Evolutionary conservation across 306 rosid genomes (phyloP), one percentile per base, ranked within the genome.

Genomic region (Cucumis hystrix): DNA sequence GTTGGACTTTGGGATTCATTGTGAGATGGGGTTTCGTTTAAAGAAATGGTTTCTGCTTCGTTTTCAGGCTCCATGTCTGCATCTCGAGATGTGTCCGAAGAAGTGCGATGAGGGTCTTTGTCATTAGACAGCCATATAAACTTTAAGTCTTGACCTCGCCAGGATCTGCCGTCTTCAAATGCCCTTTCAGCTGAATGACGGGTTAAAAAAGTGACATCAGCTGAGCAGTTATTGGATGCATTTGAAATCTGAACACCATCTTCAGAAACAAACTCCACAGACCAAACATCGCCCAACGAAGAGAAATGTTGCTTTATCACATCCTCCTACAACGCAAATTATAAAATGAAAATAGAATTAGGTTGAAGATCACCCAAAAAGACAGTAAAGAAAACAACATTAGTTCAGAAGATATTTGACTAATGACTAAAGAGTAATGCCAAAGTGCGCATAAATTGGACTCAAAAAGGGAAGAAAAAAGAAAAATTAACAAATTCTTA

Each of bases 261-360:
- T 63, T 84, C 87, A 61, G 75, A 73, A 65, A 81, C 86, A 83
- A 93, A 77, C 80, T 87, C 92, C 77, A 87, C 78, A 3, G 85
- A 25, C 17, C 91, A 85, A 23, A 71, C 60, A 64, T 93, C 96
- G 10, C 94, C 97, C 10, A 79, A 87, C 13, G 86, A 88, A 52
- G 74, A 89, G 77, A 93, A 91, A 84, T 93, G 98, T 75, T 90
- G 92, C 87, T 87, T 91, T 84, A 93, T 76, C 49, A 75, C 84
- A 82, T 81, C 85, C 87, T 82, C 94, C 98, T 93, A 67, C 52
- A 73, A 28, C 6, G 33, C 20, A 17, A 49, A 49, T 73, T 21
- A 73, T 17, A 52, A 30, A 47, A 73, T 71, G 23, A 49, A 49
- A 47, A 23, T 49, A 71, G 59, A 28, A 47, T 71, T 33, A 73